These are phyloP conservation scores for Pyronema omphalodes DNA, from an alignment of 495 filamentous ascomycete species.

Conservation along the genomic window DNA sequence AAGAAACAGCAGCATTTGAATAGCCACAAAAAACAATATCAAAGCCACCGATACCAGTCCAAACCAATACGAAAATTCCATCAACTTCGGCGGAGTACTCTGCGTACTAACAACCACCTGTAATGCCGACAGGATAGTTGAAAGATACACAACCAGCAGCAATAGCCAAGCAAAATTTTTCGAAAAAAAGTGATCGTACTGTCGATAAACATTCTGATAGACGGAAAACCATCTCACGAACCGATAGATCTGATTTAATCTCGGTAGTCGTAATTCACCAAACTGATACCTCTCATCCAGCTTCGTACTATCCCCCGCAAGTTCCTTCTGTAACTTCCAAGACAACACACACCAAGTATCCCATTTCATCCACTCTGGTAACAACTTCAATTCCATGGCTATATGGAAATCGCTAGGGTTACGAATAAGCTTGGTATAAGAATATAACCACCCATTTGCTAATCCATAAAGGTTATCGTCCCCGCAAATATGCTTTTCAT, in stretches of 20 bases:
- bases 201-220: slow-evolving; percentile 14
- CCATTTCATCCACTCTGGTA: slow-evolving; percentile 22
- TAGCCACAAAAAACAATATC: neutral
- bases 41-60: neutral
- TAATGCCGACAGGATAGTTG: slow-evolving; percentile 24
- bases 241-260: slow-evolving; percentile 24
- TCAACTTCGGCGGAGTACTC: neutral
- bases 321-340: neutral
- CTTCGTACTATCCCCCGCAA: neutral
- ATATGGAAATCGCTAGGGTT: slow-evolving; percentile 28
- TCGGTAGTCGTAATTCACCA: slow-evolving; percentile 27
- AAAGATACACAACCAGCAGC: slow-evolving; percentile 21
- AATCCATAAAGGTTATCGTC: slow-evolving; percentile 9
- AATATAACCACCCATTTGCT: slow-evolving; percentile 28
- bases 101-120: slow-evolving; percentile 22
- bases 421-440: slow-evolving; percentile 28
- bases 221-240: slow-evolving; percentile 1
- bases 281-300: slow-evolving; percentile 25
- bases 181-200: slow-evolving; percentile 20
- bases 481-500: slow-evolving; percentile 24
- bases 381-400: slow-evolving; percentile 21
- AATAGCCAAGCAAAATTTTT: slow-evolving; percentile 24
- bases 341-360: slow-evolving; percentile 12
- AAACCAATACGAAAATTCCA: neutral
- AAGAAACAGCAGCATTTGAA: neutral